A percentile compares a stretch with the other conserved stretches of the same genome.
Conservation (phyloP, 2,329 filamentous ascomycete genomes). For the Thelonectria discophora region DNA sequence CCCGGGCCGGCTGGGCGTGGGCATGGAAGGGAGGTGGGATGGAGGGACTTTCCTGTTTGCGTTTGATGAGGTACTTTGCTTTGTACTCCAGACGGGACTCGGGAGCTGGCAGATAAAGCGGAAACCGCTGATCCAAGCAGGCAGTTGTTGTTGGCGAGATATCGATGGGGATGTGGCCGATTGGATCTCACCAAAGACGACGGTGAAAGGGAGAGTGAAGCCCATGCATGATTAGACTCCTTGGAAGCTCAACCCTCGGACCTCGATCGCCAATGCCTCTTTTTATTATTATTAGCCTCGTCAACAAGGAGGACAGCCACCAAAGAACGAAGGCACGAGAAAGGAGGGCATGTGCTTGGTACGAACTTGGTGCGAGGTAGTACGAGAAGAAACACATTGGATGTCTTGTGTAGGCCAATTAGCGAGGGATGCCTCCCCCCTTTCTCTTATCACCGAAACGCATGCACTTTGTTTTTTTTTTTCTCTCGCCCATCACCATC, state of each 20-base stretch:
- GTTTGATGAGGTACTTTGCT: neutral
- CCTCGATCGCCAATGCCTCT: neutral
- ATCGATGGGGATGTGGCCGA: neutral
- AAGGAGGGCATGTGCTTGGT: neutral
- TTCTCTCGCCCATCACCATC: neutral
- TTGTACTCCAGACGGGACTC: neutral
- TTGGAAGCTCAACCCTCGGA: slow-evolving; percentile 16
- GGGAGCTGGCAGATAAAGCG: neutral
- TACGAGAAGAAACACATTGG: too few relatives aligned
- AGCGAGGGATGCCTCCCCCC: neutral
- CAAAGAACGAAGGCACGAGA: slow-evolving; percentile 1
- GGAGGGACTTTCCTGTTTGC: slow-evolving; percentile 4
- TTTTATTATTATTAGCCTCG: slow-evolving; percentile 9
- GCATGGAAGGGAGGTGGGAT: slow-evolving; percentile 8
- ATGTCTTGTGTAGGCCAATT: neutral
- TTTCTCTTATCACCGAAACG: slow-evolving; percentile 24
- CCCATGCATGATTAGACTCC: slow-evolving; percentile 12
- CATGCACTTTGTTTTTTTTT: slow-evolving; percentile 20
- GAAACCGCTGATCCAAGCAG: neutral
- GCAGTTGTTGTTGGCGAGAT: neutral
- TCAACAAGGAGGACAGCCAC: slow-evolving; percentile 15
- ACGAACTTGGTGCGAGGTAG: neutral
- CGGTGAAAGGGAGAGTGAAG: neutral
- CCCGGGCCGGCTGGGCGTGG: slow-evolving; percentile 30
- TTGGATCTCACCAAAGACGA: too few relatives aligned